phyloP scores from a whole-genome alignment of 2,329 filamentous ascomycete species.

The Hyphodiscus sp. region DNA sequence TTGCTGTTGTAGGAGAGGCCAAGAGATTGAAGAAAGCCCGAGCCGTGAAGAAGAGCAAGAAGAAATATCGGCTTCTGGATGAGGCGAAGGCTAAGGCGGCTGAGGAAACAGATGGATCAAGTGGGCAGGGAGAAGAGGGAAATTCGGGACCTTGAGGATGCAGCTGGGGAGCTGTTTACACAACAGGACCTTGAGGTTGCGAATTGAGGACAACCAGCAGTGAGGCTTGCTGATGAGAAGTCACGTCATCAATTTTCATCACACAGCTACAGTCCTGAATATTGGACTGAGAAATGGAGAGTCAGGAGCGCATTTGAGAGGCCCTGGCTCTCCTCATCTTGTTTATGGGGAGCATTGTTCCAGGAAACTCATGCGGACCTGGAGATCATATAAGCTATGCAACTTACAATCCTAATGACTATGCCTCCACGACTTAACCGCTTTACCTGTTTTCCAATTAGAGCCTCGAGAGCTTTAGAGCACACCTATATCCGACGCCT shows the following conservation, averaged over 20 bases:
- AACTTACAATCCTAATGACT: neutral
- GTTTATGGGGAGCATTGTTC: too few species aligned
- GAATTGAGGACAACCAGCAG: neutral
- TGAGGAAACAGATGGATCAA: conserved; percentile 12
- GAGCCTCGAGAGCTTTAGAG: neutral
- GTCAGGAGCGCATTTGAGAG: too few species aligned
- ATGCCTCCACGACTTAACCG: neutral
- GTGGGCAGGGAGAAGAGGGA: neutral
- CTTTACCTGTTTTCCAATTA: neutral
- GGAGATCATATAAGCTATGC: too few species aligned
- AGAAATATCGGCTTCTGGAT: conserved; percentile 64
- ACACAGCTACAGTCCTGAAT: too few species aligned
- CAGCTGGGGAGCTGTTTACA: neutral
- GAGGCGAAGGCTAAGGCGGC: conserved; percentile 22
- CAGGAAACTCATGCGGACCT: too few species aligned
- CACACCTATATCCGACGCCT: neutral
- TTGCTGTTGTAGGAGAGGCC: conserved; percentile 54
- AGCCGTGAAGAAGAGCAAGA: conserved; percentile 70
- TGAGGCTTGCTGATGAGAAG: neutral
- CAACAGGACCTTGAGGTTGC: neutral
- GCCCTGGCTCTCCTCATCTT: too few species aligned
- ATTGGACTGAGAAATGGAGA: too few species aligned
- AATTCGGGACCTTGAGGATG: neutral
- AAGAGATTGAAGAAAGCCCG: conserved; percentile 68
- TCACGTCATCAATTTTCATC: neutral